A percentile compares a stretch with the other conserved stretches of the same genome.
phyloP scores from a whole-genome alignment of 108 stramenopile genomes.

The Nitzschia sp. region DNA sequence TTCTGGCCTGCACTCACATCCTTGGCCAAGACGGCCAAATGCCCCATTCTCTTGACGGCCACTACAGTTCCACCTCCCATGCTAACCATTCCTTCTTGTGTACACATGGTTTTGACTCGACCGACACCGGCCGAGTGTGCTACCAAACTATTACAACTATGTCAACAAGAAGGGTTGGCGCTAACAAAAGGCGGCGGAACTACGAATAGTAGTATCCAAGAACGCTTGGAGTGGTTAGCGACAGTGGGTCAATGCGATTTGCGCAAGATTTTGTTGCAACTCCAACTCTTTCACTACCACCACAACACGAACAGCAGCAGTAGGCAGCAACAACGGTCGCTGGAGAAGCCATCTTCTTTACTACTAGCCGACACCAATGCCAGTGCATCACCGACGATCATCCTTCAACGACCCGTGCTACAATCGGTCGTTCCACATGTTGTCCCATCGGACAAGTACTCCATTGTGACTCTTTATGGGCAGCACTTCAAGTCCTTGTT shows the following conservation, averaged over 20 bases:
- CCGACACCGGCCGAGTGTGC: slow-evolving; percentile 63
- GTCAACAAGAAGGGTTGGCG: slow-evolving; percentile 12
- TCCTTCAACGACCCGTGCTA: background rate
- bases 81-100: slow-evolving; percentile 29
- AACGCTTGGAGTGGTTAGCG: slow-evolving; percentile 42
- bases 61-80: slow-evolving; percentile 41
- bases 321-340: background rate
- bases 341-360: background rate
- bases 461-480: slow-evolving; percentile 57
- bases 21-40: slow-evolving; percentile 67
- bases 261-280: slow-evolving; percentile 58
- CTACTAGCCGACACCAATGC: background rate
- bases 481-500: slow-evolving; percentile 36
- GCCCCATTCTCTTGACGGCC: slow-evolving; percentile 83
- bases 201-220: slow-evolving; percentile 11
- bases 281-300: slow-evolving; percentile 37
- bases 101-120: slow-evolving; percentile 31
- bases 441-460: slow-evolving; percentile 40
- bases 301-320: background rate
- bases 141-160: slow-evolving; percentile 44
- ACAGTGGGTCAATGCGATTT: slow-evolving; percentile 60
- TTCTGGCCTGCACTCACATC: slow-evolving; percentile 76
- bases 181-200: slow-evolving; percentile 15
- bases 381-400: background rate
- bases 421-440: slow-evolving; percentile 11